Evolutionary conservation across 345 rosid genomes (phyloP).

Genomic region (Durio zibethinus): DNA sequence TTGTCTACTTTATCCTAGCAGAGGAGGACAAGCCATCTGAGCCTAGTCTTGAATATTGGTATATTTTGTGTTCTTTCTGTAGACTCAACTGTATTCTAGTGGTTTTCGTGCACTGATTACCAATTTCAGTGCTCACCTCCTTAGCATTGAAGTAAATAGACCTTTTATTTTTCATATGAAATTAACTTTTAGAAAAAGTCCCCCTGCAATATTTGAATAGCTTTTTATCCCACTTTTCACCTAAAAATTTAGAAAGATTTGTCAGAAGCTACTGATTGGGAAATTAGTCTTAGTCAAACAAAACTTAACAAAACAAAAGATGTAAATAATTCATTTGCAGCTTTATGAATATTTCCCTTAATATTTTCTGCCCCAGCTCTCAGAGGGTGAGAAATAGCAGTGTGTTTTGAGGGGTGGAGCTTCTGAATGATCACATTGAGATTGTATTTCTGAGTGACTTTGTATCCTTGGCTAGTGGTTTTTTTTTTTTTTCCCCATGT

Average conservation of each 20-base stretch:
- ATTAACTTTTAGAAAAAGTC: background rate
- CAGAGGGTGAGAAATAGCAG: background rate
- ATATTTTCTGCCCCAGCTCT: conserved; percentile 5
- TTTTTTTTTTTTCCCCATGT: background rate
- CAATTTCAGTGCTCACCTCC: background rate
- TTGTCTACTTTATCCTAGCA: conserved; percentile 85
- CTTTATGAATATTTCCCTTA: background rate
- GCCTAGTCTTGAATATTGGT: conserved; percentile 98
- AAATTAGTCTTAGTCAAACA: background rate
- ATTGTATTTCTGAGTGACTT: background rate
- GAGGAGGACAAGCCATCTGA: conserved; percentile 97
- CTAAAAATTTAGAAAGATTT: background rate
- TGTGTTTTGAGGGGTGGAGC: background rate
- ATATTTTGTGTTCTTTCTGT: conserved; percentile 9
- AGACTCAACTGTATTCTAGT: background rate
- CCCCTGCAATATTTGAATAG: background rate
- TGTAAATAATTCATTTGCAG: background rate
- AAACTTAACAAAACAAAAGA: background rate
- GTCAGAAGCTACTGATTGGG: background rate
- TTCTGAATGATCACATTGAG: background rate
- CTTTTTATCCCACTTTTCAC: background rate
- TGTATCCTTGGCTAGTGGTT: background rate
- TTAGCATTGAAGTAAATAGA: background rate
- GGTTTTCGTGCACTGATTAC: background rate
- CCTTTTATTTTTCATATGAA: background rate